phyloP scores from a whole-genome alignment of 805 yeast genomes.

The Zygoascus biomembranicola region DNA sequence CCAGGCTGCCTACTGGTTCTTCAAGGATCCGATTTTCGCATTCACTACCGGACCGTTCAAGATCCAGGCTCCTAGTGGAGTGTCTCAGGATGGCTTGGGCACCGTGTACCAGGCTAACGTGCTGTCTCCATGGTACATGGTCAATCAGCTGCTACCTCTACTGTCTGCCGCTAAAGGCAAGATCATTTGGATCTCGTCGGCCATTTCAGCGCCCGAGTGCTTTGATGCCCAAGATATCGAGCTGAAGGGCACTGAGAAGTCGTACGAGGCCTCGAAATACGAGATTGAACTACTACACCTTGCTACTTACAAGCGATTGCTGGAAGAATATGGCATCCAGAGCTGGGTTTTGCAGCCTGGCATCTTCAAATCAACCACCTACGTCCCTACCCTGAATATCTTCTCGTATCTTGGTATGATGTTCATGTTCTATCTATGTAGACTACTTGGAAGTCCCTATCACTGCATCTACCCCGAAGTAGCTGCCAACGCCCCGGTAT shows the following conservation, averaged over 20 bases:
- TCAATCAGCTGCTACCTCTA: slow-evolving; percentile 53
- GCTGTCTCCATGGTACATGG: slow-evolving; percentile 87
- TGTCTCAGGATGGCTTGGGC: slow-evolving; percentile 72
- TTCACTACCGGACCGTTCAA: slow-evolving; percentile 82
- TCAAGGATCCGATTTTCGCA: slow-evolving; percentile 61
- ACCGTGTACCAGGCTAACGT: slow-evolving; percentile 90
- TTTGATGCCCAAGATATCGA: slow-evolving; percentile 71
- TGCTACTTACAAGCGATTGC: slow-evolving; percentile 51
- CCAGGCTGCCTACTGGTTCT: slow-evolving; percentile 62
- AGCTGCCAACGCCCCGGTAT: slow-evolving; percentile 83
- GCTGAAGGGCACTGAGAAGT: slow-evolving; percentile 48
- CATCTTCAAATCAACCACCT: slow-evolving; percentile 76
- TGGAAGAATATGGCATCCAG: slow-evolving; percentile 42
- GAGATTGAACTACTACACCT: slow-evolving; percentile 74
- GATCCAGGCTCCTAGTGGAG: slow-evolving; percentile 70
- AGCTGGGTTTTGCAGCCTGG: slow-evolving; percentile 92
- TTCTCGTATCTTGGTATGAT: slow-evolving; percentile 84
- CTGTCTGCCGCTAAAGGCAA: slow-evolving; percentile 49
- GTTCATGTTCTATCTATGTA: slow-evolving; percentile 70
- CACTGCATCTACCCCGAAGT: slow-evolving; percentile 82
- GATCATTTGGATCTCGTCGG: slow-evolving; percentile 77
- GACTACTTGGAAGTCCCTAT: slow-evolving; percentile 77
- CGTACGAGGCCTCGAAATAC: slow-evolving; percentile 91
- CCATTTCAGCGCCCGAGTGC: slow-evolving; percentile 70
- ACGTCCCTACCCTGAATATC: slow-evolving; percentile 64